Conservation (phyloP, 495 filamentous ascomycete genomes). For the Trichoderma orchidacearum region DNA sequence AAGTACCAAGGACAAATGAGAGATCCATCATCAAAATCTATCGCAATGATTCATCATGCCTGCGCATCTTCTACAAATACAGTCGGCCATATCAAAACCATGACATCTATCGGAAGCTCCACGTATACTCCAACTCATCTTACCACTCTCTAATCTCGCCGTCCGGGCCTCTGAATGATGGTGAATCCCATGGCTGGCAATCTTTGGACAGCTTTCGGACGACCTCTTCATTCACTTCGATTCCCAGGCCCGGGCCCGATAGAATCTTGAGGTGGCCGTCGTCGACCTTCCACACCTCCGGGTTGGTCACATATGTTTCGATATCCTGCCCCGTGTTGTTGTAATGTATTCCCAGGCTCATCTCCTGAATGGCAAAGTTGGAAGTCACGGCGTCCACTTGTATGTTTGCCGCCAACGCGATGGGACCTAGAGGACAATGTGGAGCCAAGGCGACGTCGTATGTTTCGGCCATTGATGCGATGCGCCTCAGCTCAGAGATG, state of each 20-base stretch:
- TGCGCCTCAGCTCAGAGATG: slow-evolving; percentile 57
- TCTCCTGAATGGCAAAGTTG: slow-evolving; percentile 73
- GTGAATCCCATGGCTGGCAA: slow-evolving; percentile 23
- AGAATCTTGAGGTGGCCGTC: slow-evolving; percentile 54
- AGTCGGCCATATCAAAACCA: neutral
- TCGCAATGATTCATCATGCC: neutral
- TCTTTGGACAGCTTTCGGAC: slow-evolving; percentile 27
- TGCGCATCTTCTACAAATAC: neutral
- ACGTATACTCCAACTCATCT: neutral
- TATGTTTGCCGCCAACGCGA: slow-evolving; percentile 60
- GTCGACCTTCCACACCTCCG: slow-evolving; percentile 47
- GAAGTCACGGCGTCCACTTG: slow-evolving; percentile 50
- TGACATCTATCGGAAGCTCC: neutral
- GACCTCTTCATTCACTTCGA: slow-evolving; percentile 59
- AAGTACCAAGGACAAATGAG: too few species aligned
- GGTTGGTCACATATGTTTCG: slow-evolving; percentile 51
- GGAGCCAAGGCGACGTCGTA: slow-evolving; percentile 69
- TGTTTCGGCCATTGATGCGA: slow-evolving; percentile 61
- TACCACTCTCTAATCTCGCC: slow-evolving; percentile 65
- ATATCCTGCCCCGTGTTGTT: slow-evolving; percentile 55
- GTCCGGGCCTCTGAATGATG: slow-evolving; percentile 58
- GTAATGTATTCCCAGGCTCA: slow-evolving; percentile 71
- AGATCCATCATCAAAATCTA: too few species aligned
- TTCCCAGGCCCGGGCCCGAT: slow-evolving; percentile 53
- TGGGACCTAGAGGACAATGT: slow-evolving; percentile 66